Evolutionary conservation across 495 filamentous ascomycete species (phyloP).

Genomic region (Podospora pseudoanserina): DNA sequence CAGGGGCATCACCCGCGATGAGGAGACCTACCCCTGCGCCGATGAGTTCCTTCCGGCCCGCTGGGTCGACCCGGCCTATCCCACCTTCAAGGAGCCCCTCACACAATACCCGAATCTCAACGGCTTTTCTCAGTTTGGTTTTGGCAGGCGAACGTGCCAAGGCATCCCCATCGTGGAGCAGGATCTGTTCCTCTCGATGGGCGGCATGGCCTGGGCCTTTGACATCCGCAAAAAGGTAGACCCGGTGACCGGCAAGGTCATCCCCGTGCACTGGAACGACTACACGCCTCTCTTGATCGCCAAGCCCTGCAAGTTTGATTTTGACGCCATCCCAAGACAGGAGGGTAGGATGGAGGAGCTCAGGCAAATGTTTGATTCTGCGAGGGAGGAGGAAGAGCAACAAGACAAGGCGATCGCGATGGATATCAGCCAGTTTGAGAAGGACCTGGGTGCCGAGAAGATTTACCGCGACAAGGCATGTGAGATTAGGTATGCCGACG

Average conservation of each 20-base stretch:
- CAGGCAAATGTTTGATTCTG: conserved; percentile 34
- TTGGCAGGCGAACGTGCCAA: conserved; percentile 58
- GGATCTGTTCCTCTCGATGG: conserved; percentile 55
- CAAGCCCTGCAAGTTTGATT: conserved; percentile 47
- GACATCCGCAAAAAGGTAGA: conserved; percentile 46
- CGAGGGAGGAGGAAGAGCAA: conserved; percentile 8
- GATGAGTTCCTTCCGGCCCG: conserved; percentile 56
- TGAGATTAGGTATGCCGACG: not conserved
- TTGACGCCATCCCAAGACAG: conserved; percentile 40
- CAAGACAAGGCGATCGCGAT: conserved; percentile 1
- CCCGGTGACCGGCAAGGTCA: conserved; percentile 31
- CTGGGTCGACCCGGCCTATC: conserved; percentile 48
- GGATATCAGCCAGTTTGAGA: conserved; percentile 11
- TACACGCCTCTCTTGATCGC: conserved; percentile 53
- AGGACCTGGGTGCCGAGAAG: conserved; percentile 4
- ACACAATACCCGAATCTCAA: conserved; percentile 51
- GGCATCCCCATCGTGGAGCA: conserved; percentile 54
- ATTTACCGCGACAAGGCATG: conserved; percentile 4
- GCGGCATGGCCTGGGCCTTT: conserved; percentile 57
- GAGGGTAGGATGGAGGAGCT: conserved; percentile 31
- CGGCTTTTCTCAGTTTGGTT: conserved; percentile 57
- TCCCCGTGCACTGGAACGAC: conserved; percentile 48
- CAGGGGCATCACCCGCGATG: conserved; percentile 61
- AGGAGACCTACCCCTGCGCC: conserved; percentile 55
- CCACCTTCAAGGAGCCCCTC: conserved; percentile 55